Percentiles rank a stretch among this genome's conserved stretches.
phyloP scores from a whole-genome alignment of 2,329 filamentous ascomycete species.

The Metarhizium brunneum region DNA sequence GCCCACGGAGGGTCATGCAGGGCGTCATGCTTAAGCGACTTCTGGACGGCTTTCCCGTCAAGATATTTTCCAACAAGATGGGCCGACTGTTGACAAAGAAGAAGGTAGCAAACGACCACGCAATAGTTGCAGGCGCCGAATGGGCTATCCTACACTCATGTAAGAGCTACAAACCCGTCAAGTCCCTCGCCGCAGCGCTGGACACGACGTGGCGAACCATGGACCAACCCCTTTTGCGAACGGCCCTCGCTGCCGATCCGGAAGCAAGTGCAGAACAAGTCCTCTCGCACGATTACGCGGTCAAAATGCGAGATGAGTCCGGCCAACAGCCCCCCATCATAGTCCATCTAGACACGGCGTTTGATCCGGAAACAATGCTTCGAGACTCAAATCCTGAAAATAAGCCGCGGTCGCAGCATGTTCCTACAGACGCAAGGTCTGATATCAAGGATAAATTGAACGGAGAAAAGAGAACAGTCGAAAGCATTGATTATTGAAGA shows the following conservation, averaged over 20 bases:
- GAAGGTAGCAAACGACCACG: constrained; percentile 10
- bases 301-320: constrained; percentile 5
- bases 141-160: constrained; percentile 20
- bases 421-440: neutral
- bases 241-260: too few species aligned
- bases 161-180: constrained; percentile 18
- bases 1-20: constrained; percentile 15
- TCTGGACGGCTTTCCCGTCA: constrained; percentile 15
- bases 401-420: too few species aligned
- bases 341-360: constrained; percentile 5
- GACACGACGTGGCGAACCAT: constrained; percentile 16
- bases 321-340: neutral
- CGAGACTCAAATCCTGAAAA: neutral
- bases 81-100: constrained; percentile 10
- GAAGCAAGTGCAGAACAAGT: neutral
- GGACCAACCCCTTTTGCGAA: constrained; percentile 10
- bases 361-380: constrained; percentile 3
- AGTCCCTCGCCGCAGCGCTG: constrained; percentile 17
- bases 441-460: neutral
- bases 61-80: constrained; percentile 19
- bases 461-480: neutral
- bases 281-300: constrained; percentile 3
- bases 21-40: constrained; percentile 16
- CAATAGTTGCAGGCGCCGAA: constrained; percentile 17
- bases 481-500: neutral